Evolutionary conservation across 331 rosid species (phyloP), one percentile per base, ranked within the genome.

Genomic region (Prunus yedoensis): DNA sequence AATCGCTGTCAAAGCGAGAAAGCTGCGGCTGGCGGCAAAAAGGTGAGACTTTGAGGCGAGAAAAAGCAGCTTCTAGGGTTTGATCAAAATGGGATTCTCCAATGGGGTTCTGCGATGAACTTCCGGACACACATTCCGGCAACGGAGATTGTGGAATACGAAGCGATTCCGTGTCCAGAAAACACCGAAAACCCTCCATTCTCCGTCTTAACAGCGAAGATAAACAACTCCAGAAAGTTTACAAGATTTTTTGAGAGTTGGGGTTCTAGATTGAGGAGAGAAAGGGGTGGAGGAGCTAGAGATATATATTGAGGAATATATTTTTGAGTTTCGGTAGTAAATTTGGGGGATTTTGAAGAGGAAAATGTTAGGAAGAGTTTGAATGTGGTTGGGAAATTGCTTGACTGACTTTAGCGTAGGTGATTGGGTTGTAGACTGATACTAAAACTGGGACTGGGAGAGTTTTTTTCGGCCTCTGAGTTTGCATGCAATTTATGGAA

Each of bases 401-500:
- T 63, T 41, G 81, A 75, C 35, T 57, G 43, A 38, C 43, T 38
- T 38, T 5, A 38, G 9, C 5, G 43, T 38, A 38, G 57, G 28
- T n/a, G 9, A 49, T 11, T 1, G 56, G 23, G 58, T 18, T 49
- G 58, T 14, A 46, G 43, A 38, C 68, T 21, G 75, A 43, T 47
- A 71, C 66, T 20, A 56, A 15, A 18, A 63, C 20, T 41, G 47
- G 51, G 27, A 60, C 10, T 68, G 73, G 58, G 83, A 56, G 77
- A 23, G 25, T 72, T 72, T 7, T 8, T 43, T 60, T 68, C 23
- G 25, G 41, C 74, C 67, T 61, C 63, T 66, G 75, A 76, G 70
- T 74, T 69, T 88, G 96, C 91, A 90, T 88, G 93, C 96, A 88
- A 86, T 82, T 63, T 88, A 78, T 75, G 81, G 91, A 63, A 88